Percentiles rank a stretch among this genome's conserved stretches.
phyloP scores from a whole-genome alignment of 1,139 yeast genomes.

The Geotrichum aggregatum region DNA sequence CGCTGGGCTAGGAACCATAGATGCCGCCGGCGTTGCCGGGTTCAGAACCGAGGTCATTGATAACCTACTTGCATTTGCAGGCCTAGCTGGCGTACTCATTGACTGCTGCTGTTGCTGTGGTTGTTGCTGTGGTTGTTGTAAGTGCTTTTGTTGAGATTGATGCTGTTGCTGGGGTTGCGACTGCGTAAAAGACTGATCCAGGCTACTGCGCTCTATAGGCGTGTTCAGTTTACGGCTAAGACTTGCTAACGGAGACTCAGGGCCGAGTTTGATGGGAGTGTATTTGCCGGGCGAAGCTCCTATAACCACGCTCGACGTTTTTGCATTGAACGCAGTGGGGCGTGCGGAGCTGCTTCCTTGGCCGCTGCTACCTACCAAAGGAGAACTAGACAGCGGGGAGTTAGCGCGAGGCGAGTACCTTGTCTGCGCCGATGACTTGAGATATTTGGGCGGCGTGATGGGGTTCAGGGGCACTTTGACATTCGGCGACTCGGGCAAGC shows the following conservation, averaged over 20 bases:
- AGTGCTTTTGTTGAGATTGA: background rate
- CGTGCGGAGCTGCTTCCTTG: background rate
- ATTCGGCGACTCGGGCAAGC: conserved; percentile 37
- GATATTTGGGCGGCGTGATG: conserved; percentile 33
- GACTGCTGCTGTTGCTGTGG: background rate
- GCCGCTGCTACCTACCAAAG: background rate
- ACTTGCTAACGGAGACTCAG: conserved; percentile 19
- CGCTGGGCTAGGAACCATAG: background rate
- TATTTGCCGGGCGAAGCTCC: conserved; percentile 1
- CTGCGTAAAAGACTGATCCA: background rate
- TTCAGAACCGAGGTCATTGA: conserved; percentile 1
- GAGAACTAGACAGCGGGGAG: background rate
- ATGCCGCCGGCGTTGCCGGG: background rate
- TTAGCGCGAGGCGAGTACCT: conserved; percentile 28
- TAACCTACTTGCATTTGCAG: background rate
- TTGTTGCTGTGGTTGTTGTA: background rate
- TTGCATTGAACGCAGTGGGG: conserved; percentile 1
- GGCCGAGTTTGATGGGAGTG: conserved; percentile 1
- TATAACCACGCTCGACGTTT: background rate
- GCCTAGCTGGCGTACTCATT: background rate
- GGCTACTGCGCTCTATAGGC: background rate
- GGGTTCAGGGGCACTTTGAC: conserved; percentile 19
- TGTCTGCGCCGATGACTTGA: conserved; percentile 32
- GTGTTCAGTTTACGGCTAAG: conserved; percentile 15
- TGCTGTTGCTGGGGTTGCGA: background rate